A percentile compares a stretch with the other conserved stretches of the same genome.
Evolutionary conservation across 2,329 filamentous ascomycete species (phyloP).

Genomic region (Periconia sp.): DNA sequence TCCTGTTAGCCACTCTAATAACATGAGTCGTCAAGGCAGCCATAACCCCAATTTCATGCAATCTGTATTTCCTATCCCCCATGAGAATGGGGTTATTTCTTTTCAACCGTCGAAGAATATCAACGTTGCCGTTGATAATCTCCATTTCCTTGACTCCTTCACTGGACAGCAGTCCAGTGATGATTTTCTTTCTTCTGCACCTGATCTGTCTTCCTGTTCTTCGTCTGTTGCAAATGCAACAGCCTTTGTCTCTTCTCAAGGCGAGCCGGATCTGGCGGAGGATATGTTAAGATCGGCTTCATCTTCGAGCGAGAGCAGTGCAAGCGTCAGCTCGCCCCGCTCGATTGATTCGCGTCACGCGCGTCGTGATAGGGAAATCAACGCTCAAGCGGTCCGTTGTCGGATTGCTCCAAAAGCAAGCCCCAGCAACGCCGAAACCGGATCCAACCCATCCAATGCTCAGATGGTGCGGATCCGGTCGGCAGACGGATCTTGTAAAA

Average conservation of each 20-base stretch:
- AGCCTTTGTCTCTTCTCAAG: slow-evolving; percentile 34
- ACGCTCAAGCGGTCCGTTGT: slow-evolving; percentile 50
- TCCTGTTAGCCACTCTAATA: slow-evolving; percentile 41
- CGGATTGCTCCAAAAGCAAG: slow-evolving; percentile 52
- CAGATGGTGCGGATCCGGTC: slow-evolving; percentile 56
- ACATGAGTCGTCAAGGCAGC: slow-evolving; percentile 52
- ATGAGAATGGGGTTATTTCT: slow-evolving; percentile 39
- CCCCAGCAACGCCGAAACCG: slow-evolving; percentile 29
- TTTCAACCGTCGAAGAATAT: slow-evolving; percentile 40
- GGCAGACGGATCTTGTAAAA: slow-evolving; percentile 56
- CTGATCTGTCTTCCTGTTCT: slow-evolving; percentile 13
- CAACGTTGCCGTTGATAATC: slow-evolving; percentile 33
- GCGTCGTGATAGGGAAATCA: slow-evolving; percentile 53
- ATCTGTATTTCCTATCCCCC: slow-evolving; percentile 40
- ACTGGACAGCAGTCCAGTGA: slow-evolving; percentile 40
- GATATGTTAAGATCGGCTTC: slow-evolving; percentile 57
- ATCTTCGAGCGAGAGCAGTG: slow-evolving; percentile 34
- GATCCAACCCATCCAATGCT: slow-evolving; percentile 41
- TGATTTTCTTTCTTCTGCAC: slow-evolving; percentile 33
- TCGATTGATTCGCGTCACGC: slow-evolving; percentile 50
- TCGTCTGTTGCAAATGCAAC: slow-evolving; percentile 33
- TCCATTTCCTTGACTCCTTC: slow-evolving; percentile 33
- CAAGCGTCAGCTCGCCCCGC: slow-evolving; percentile 48
- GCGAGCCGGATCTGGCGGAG: slow-evolving; percentile 40
- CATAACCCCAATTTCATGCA: slow-evolving; percentile 48